A percentile compares a stretch with the other conserved stretches of the same genome.
These are phyloP conservation scores for Tulasnella sp. DNA, from an alignment of 768 basidiomycete genomes.

Conservation along the genomic window DNA sequence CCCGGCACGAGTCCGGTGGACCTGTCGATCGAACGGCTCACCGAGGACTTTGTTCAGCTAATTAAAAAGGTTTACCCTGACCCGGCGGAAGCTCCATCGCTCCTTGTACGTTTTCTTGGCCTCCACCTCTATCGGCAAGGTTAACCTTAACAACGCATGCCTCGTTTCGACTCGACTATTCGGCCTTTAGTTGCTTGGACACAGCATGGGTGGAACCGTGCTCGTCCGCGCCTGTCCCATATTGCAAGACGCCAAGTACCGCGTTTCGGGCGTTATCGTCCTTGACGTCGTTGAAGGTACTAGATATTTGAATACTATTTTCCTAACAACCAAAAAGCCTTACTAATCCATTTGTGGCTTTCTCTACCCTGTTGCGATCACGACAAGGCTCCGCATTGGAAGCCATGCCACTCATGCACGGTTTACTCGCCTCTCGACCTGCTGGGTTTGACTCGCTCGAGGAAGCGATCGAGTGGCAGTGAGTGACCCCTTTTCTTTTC, in stretches of 20 bases:
- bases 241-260: conserved; percentile 69
- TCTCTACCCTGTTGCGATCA: neutral
- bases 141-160: neutral
- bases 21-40: conserved; percentile 72
- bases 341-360: neutral
- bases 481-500: conserved; percentile 45
- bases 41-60: conserved; percentile 72
- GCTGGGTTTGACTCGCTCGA: conserved; percentile 81
- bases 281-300: conserved; percentile 91
- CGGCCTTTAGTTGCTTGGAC: conserved; percentile 72
- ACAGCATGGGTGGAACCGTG: conserved; percentile 96
- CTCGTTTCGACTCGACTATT: neutral
- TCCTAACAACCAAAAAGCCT: neutral
- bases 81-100: conserved; percentile 61
- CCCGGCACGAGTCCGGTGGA: conserved; percentile 46
- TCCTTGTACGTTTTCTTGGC: conserved; percentile 60
- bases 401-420: conserved; percentile 90
- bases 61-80: conserved; percentile 72
- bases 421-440: conserved; percentile 81
- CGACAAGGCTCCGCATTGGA: conserved; percentile 84
- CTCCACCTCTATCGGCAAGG: conserved; percentile 2
- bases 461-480: conserved; percentile 97
- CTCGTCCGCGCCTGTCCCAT: conserved; percentile 69
- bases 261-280: conserved; percentile 75
- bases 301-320: conserved; percentile 22